Base-by-base conservation (phyloP, 169 alveolate genomes). In the Plasmodium gallinaceum region DNA sequence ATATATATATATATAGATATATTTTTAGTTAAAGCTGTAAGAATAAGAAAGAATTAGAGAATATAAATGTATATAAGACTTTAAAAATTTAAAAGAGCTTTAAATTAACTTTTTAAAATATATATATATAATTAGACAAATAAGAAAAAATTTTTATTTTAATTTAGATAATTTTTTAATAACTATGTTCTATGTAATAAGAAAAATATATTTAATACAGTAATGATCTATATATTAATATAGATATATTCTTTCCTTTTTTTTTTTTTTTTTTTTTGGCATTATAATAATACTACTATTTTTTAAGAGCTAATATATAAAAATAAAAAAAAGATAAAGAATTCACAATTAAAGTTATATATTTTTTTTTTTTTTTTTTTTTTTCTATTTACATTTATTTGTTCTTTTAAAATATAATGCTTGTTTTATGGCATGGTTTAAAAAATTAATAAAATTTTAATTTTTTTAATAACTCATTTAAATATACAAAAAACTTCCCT, bases 361-460 rank as follows among this genome's bases (percentile, higher is more conserved):
- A 5, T 57, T 57, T 57, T 57, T 57, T 57, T 57, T 57, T 18
- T 5, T 57, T 57, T 57, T 57, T 57, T 57, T 57, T 57, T 57
- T 18, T 5, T 0, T 4, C 39, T 4, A 32, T 32, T 32, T 32
- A 2, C 2, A 16, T 57, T 57, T 32, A 14, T 32, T 64, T 10
- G 14, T 64, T 64, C 10, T 57, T 57, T 57, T 37, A 26, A 26
- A 7, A 64, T 7, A 64, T 14, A 64, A 32, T 26, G 9, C 39
- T 64, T 64, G 24, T 37, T 64, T 64, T 64, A 68, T n/a, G 61
- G 61, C 37, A 62, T 43, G 39, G 75, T 45, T 43, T 42, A 68
- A 61, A 43, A 68, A n/a, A 42, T 10, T 6, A 46, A 14, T 12
- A 65, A 6, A 32, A 8, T 39, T 75, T 75, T 62, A 14, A 60